A percentile compares a stretch with the other conserved stretches of the same genome.
These are phyloP conservation scores for Linum tenue DNA, from an alignment of 345 rosid genomes.

Conservation along the genomic window DNA sequence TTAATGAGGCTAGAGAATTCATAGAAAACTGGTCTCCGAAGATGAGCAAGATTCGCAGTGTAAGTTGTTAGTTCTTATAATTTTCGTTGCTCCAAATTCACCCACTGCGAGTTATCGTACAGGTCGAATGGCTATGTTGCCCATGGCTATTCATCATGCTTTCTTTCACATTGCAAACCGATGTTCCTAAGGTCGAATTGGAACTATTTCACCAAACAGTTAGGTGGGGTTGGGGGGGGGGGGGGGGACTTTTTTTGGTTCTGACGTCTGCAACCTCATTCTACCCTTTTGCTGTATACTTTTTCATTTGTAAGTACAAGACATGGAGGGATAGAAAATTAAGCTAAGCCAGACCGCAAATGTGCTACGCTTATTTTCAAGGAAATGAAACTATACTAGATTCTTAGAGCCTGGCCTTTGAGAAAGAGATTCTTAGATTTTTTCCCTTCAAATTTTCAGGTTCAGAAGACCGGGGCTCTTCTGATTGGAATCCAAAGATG, in stretches of 20 bases:
- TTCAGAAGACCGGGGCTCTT: slow-evolving; percentile 43
- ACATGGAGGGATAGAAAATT: background rate
- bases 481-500: slow-evolving; percentile 46
- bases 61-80: slow-evolving; percentile 25
- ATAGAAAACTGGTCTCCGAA: slow-evolving; percentile 67
- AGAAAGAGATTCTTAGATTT: background rate
- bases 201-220: background rate
- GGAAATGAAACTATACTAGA: background rate
- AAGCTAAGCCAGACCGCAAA: no score
- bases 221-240: background rate
- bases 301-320: background rate
- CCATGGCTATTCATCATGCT: no score
- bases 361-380: no score
- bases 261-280: no score
- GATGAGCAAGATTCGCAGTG: slow-evolving; percentile 72
- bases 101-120: no score
- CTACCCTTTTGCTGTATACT: background rate
- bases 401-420: background rate
- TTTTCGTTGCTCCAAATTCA: no score
- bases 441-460: slow-evolving; percentile 33
- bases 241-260: no score
- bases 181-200: background rate
- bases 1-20: slow-evolving; percentile 70
- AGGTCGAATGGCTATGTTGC: no score
- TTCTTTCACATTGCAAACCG: background rate